phyloP scores from a whole-genome alignment of 257 asterid species.

The Striga asiatica region DNA sequence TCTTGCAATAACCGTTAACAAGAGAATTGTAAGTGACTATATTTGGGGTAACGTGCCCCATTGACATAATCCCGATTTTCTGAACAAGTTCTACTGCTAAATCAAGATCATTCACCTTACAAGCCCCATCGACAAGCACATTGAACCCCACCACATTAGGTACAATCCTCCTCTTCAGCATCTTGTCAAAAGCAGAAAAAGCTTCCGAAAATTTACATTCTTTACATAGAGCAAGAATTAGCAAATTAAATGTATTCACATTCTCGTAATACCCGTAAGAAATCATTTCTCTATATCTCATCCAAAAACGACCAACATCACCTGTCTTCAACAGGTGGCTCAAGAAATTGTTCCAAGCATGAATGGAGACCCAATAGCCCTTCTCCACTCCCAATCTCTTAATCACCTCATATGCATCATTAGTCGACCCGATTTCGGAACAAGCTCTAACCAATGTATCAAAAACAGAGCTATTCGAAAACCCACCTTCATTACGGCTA shows the following conservation, averaged over 20 bases:
- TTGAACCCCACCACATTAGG: constrained; percentile 60
- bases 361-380: constrained; percentile 42
- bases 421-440: constrained; percentile 50
- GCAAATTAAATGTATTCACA: constrained; percentile 53
- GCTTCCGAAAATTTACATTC: constrained; percentile 49
- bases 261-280: constrained; percentile 54
- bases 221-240: constrained; percentile 56
- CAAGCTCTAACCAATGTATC: constrained; percentile 69
- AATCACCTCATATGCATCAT: constrained; percentile 53
- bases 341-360: constrained; percentile 76
- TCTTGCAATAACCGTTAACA: constrained; percentile 66
- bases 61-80: constrained; percentile 40
- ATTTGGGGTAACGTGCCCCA: constrained; percentile 37
- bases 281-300: constrained; percentile 48
- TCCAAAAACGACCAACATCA: constrained; percentile 45
- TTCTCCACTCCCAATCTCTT: constrained; percentile 28
- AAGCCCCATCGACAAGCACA: constrained; percentile 71
- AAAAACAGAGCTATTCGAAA: constrained; percentile 23
- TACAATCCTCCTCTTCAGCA: constrained; percentile 51
- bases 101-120: constrained; percentile 33
- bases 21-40: constrained; percentile 50
- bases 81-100: constrained; percentile 44
- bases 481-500: constrained; percentile 14
- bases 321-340: constrained; percentile 55
- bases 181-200: constrained; percentile 46